phyloP scores from a whole-genome alignment of 768 basidiomycete species.

The Amanita thiersii region DNA sequence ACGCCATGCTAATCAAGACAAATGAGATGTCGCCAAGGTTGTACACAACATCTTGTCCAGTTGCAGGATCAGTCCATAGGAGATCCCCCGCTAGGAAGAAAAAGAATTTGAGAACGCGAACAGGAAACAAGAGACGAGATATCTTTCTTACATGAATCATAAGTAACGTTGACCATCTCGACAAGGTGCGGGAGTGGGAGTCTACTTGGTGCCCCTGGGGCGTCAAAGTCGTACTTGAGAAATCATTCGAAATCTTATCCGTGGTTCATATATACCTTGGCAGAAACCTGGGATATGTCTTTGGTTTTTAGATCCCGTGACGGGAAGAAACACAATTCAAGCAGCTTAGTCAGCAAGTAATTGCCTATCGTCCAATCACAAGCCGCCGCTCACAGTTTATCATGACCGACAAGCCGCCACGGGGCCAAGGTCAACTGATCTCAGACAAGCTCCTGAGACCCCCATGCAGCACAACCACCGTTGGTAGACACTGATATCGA shows the following conservation, averaged over 20 bases:
- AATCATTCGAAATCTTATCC: not conserved
- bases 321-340: not conserved
- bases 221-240: too few relatives aligned
- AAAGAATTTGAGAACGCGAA: not conserved
- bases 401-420: too few relatives aligned
- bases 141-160: constrained; percentile 1
- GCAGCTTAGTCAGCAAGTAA: not conserved
- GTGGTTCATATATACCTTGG: not conserved
- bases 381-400: not conserved
- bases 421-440: too few relatives aligned
- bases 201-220: too few relatives aligned
- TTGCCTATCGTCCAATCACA: constrained; percentile 9
- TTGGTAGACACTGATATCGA: too few relatives aligned
- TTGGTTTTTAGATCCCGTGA: not conserved
- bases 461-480: too few relatives aligned
- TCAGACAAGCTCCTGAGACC: not conserved
- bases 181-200: not conserved
- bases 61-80: constrained; percentile 18
- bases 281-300: too few relatives aligned
- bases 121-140: not conserved
- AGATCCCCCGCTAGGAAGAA: constrained; percentile 28
- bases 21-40: constrained; percentile 44
- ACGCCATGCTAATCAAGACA: constrained; percentile 65
- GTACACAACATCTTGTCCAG: constrained; percentile 26
- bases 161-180: constrained; percentile 6